These are phyloP conservation scores for Gloeopeniophorella convolvens DNA, from an alignment of 768 basidiomycete species.

Conservation along the genomic window DNA sequence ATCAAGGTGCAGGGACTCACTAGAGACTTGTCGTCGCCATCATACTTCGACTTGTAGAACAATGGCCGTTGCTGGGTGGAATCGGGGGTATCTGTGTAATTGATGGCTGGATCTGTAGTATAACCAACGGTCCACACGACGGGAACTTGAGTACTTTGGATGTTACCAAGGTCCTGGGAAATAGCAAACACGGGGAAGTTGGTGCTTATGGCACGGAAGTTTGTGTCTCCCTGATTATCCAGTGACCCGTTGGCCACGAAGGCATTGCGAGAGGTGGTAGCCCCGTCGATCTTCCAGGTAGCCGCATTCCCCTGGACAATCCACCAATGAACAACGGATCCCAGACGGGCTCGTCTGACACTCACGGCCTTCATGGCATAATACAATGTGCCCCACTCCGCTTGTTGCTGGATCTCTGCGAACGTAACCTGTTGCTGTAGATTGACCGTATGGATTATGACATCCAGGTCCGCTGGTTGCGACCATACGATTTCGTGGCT, in stretches of 20 bases:
- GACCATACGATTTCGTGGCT: constrained; percentile 3
- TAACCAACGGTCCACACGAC: constrained; percentile 27
- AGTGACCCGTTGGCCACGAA: constrained; percentile 21
- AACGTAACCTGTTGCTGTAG: constrained; percentile 8
- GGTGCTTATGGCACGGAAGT: constrained; percentile 15
- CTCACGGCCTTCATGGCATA: constrained; percentile 18
- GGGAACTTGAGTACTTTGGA: constrained; percentile 17
- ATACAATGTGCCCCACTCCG: constrained; percentile 20
- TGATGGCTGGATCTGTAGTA: constrained; percentile 24
- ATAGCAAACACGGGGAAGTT: constrained; percentile 24
- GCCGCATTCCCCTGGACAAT: constrained; percentile 6
- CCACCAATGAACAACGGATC: background rate
- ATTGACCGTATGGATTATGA: constrained; percentile 14
- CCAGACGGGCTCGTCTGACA: background rate
- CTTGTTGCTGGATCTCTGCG: constrained; percentile 14
- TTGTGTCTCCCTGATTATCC: constrained; percentile 3
- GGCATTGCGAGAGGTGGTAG: constrained; percentile 10
- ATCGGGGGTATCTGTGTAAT: constrained; percentile 31
- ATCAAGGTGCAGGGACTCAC: constrained; percentile 1
- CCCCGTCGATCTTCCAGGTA: constrained; percentile 17
- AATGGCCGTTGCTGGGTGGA: constrained; percentile 36
- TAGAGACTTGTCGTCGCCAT: constrained; percentile 23
- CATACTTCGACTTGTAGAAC: constrained; percentile 37
- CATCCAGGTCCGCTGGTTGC: background rate
- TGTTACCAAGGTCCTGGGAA: constrained; percentile 24